These are phyloP conservation scores for Tulasnella sp. DNA, from an alignment of 768 basidiomycete species.

Conservation along the genomic window DNA sequence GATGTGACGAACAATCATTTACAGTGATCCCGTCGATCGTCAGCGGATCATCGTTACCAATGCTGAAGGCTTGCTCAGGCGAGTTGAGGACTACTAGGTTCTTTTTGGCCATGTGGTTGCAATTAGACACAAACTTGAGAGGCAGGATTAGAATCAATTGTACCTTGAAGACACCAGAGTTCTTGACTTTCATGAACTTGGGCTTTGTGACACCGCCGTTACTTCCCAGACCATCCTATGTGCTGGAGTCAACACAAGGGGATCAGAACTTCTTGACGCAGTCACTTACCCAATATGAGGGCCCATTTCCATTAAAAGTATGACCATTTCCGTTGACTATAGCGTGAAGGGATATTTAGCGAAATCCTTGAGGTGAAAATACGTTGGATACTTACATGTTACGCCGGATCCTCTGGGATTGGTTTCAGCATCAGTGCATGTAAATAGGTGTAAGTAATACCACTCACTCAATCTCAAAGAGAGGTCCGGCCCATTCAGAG, in stretches of 20 bases:
- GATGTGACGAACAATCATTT: slow-evolving; percentile 41
- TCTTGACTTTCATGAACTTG: slow-evolving; percentile 34
- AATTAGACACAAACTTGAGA: background rate
- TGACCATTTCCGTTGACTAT: slow-evolving; percentile 34
- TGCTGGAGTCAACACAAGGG: background rate
- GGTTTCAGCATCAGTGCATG: background rate
- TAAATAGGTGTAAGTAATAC: slow-evolving; percentile 40
- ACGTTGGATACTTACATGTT: background rate
- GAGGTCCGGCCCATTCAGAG: slow-evolving; percentile 22
- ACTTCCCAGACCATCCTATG: slow-evolving; percentile 22
- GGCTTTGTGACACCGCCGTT: slow-evolving; percentile 25
- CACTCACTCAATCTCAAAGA: slow-evolving; percentile 16
- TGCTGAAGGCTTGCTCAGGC: slow-evolving; percentile 29
- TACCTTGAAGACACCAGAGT: slow-evolving; percentile 34
- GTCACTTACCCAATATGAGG: slow-evolving; percentile 34
- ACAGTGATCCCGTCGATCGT: slow-evolving; percentile 40
- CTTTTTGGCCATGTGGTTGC: slow-evolving; percentile 19
- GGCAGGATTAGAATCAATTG: background rate
- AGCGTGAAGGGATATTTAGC: background rate
- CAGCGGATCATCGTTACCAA: slow-evolving; percentile 26
- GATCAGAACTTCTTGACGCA: background rate
- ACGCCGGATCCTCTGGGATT: background rate
- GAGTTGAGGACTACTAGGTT: slow-evolving; percentile 33
- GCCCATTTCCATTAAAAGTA: slow-evolving; percentile 35
- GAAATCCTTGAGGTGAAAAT: background rate